Percentiles rank a stretch among this genome's conserved stretches.
Conservation (phyloP, 768 basidiomycete genomes). For the Pulveroboletus sp. region DNA sequence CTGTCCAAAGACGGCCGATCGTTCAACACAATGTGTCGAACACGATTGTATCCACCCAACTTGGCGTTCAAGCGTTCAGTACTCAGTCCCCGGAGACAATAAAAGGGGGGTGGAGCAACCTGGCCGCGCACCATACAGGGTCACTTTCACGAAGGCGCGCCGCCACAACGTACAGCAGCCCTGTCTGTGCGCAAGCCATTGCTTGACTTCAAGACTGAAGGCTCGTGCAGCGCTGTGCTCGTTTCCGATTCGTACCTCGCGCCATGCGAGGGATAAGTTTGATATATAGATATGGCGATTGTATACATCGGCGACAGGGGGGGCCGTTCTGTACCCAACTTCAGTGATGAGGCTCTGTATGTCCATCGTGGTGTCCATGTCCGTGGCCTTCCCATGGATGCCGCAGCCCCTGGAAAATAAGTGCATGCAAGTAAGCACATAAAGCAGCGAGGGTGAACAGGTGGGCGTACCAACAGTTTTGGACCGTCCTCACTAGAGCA, state of each 20-base stretch:
- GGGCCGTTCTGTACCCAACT: slow-evolving; percentile 12
- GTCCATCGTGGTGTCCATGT: slow-evolving; percentile 39
- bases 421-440: too few relatives aligned
- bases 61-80: too few relatives aligned
- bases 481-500: slow-evolving; percentile 64
- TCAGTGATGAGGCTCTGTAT: slow-evolving; percentile 41
- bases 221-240: neutral
- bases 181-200: too few relatives aligned
- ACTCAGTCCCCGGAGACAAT: too few relatives aligned
- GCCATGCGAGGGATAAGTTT: neutral
- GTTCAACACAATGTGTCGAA: too few relatives aligned
- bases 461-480: slow-evolving; percentile 55
- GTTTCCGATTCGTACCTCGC: neutral
- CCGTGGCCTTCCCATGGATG: slow-evolving; percentile 68
- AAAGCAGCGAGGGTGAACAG: too few relatives aligned
- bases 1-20: too few relatives aligned
- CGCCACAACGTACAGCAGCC: too few relatives aligned
- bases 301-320: slow-evolving; percentile 10
- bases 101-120: too few relatives aligned
- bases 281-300: neutral
- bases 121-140: too few relatives aligned
- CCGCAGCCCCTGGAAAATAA: slow-evolving; percentile 43
- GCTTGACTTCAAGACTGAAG: neutral
- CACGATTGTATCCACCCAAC: too few relatives aligned
- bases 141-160: too few relatives aligned